phyloP scores from a whole-genome alignment of 139 green algal genomes.

The Mychonastes homosphaera region DNA sequence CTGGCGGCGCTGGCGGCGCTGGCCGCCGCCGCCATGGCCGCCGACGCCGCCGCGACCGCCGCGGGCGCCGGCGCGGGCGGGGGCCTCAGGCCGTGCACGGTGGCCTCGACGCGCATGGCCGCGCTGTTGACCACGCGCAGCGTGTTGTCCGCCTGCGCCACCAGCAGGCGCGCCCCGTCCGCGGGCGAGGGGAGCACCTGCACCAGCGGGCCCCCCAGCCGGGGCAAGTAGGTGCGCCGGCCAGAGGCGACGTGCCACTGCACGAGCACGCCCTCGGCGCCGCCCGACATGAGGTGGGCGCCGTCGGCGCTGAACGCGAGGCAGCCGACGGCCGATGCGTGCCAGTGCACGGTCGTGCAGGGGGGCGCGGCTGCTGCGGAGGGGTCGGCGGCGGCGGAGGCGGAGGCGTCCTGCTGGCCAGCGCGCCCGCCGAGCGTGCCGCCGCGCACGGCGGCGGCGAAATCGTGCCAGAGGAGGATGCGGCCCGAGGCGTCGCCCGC shows the following conservation, averaged over 20 bases:
- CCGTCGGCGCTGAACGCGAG: slow-evolving; percentile 67
- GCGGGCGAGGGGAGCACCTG: slow-evolving; percentile 26
- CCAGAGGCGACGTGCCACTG: slow-evolving; percentile 54
- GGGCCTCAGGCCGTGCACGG: slow-evolving; percentile 41
- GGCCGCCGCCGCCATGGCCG: slow-evolving; percentile 7
- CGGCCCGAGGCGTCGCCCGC: slow-evolving; percentile 64
- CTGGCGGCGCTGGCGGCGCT: slow-evolving; percentile 14
- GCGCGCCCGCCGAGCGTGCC: slow-evolving; percentile 2
- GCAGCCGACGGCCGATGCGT: slow-evolving; percentile 53
- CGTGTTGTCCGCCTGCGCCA: slow-evolving; percentile 64
- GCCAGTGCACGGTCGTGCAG: slow-evolving; percentile 74
- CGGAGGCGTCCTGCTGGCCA: not conserved
- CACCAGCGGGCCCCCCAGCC: slow-evolving; percentile 56
- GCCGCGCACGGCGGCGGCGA: slow-evolving; percentile 24
- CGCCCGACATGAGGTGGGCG: slow-evolving; percentile 69
- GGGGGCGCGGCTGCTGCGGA: slow-evolving; percentile 3
- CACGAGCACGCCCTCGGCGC: slow-evolving; percentile 57
- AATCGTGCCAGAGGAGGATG: slow-evolving; percentile 62
- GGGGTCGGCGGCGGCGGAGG: not conserved
- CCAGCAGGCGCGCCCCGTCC: slow-evolving; percentile 29
- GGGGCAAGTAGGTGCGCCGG: slow-evolving; percentile 26
- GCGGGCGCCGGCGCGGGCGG: slow-evolving; percentile 9
- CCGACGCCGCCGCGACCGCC: not conserved
- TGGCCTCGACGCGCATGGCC: slow-evolving; percentile 35
- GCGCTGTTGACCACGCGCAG: slow-evolving; percentile 49